These are phyloP conservation scores for Verticillium isaacii DNA, from an alignment of 2,329 filamentous ascomycete genomes.

Conservation along the genomic window DNA sequence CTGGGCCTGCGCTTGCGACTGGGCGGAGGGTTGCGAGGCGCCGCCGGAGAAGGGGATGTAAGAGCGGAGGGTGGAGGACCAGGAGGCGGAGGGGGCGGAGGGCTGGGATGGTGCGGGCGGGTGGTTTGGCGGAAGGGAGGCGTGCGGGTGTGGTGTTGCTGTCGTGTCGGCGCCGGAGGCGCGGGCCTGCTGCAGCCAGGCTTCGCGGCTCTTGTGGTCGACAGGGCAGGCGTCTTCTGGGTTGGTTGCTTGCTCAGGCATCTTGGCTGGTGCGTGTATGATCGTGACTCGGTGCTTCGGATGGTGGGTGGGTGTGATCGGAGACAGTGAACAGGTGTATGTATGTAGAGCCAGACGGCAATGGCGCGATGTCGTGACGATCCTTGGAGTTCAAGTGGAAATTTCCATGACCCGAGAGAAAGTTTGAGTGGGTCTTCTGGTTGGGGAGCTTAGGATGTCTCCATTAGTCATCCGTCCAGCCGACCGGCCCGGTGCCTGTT, in stretches of 20 bases:
- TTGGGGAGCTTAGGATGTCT: not conserved
- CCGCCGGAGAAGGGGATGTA: slow-evolving; percentile 35
- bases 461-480: not conserved
- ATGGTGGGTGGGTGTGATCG: not conserved
- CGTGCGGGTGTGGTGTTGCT: slow-evolving; percentile 20
- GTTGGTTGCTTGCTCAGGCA: not conserved
- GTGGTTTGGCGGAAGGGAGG: slow-evolving; percentile 18
- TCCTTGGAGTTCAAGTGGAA: not conserved
- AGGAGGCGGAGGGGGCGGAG: slow-evolving; percentile 26
- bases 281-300: not conserved
- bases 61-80: slow-evolving; percentile 36
- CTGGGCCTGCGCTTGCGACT: slow-evolving; percentile 6
- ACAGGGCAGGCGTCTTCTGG: slow-evolving; percentile 65
- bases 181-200: slow-evolving; percentile 72
- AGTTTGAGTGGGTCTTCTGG: not conserved
- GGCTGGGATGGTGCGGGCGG: slow-evolving; percentile 12
- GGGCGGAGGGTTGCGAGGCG: slow-evolving; percentile 15
- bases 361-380: not conserved
- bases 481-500: not conserved
- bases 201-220: slow-evolving; percentile 81
- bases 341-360: not conserved
- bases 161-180: slow-evolving; percentile 32
- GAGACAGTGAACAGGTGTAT: not conserved
- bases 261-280: not conserved
- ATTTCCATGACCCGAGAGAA: not conserved